Evolutionary conservation across 768 basidiomycete species (phyloP).

Genomic region (Serpula lacrymans): DNA sequence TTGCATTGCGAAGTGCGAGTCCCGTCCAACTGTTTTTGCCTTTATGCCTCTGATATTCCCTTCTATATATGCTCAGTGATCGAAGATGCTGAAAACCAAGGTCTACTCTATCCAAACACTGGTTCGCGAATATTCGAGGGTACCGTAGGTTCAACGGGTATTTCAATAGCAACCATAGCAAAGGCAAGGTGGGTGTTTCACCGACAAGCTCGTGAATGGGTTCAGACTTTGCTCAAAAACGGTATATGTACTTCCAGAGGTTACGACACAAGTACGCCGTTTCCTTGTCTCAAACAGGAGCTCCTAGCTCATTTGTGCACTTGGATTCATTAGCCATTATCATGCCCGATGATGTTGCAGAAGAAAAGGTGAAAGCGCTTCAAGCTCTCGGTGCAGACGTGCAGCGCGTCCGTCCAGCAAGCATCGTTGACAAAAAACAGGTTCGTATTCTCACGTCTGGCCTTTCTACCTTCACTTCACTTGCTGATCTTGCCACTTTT

Average conservation of each 20-base stretch:
- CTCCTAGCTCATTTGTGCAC: slow-evolving; percentile 2
- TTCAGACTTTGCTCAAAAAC: too few relatives aligned
- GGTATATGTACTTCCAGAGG: slow-evolving; percentile 48
- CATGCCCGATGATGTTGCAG: slow-evolving; percentile 85
- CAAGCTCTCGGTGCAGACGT: slow-evolving; percentile 85
- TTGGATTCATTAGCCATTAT: slow-evolving; percentile 61
- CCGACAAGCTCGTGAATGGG: too few relatives aligned
- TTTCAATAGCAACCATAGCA: slow-evolving; percentile 93
- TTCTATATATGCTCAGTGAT: slow-evolving; percentile 68
- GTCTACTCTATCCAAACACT: slow-evolving; percentile 79
- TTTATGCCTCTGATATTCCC: slow-evolving; percentile 1
- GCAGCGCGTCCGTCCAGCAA: slow-evolving; percentile 86
- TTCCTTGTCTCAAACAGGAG: not conserved
- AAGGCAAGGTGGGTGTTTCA: slow-evolving; percentile 63
- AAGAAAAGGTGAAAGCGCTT: slow-evolving; percentile 87
- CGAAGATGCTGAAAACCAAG: slow-evolving; percentile 84
- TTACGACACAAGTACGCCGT: slow-evolving; percentile 74
- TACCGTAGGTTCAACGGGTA: slow-evolving; percentile 94
- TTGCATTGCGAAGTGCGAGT: slow-evolving; percentile 80
- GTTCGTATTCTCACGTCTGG: slow-evolving; percentile 32
- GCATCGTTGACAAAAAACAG: slow-evolving; percentile 97
- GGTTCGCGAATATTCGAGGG: slow-evolving; percentile 96
- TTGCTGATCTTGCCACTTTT: slow-evolving; percentile 9
- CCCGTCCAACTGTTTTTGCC: not conserved
- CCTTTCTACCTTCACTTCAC: slow-evolving; percentile 10